These are phyloP conservation scores for Cyclotella atomus DNA, from an alignment of 108 stramenopile species.

Conservation along the genomic window DNA sequence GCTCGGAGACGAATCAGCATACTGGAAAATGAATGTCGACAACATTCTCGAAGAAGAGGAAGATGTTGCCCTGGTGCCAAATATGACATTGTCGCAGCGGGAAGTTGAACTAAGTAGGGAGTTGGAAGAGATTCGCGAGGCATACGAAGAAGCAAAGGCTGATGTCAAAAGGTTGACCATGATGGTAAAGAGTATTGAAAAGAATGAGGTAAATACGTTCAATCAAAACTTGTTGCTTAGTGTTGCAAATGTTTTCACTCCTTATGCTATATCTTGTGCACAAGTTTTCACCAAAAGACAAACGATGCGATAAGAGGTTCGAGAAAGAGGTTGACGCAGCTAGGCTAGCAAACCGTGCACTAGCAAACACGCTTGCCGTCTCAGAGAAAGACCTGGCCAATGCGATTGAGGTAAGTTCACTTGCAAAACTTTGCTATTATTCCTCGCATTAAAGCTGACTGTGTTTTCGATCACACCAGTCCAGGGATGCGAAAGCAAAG, in stretches of 20 bases:
- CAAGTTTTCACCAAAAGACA: no score
- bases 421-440: no score
- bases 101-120: not conserved
- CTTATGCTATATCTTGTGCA: no score
- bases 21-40: slow-evolving; percentile 27
- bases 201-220: not conserved
- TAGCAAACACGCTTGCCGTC: slow-evolving; percentile 30
- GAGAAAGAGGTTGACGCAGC: slow-evolving; percentile 20
- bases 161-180: slow-evolving; percentile 5
- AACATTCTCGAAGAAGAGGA: not conserved
- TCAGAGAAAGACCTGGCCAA: slow-evolving; percentile 41
- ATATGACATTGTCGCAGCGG: not conserved
- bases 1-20: slow-evolving; percentile 23
- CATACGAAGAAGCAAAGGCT: not conserved
- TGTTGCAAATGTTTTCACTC: no score
- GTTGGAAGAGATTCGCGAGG: slow-evolving; percentile 2
- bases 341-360: slow-evolving; percentile 32
- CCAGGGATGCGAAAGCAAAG: slow-evolving; percentile 14
- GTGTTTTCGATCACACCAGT: not conserved
- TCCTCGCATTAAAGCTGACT: no score
- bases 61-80: no score
- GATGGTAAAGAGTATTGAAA: not conserved
- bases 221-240: no score
- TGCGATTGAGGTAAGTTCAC: slow-evolving; percentile 23
- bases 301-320: not conserved